phyloP scores from a whole-genome alignment of 176 grass and related monocot species.

The Urochloa ruziziensis region DNA sequence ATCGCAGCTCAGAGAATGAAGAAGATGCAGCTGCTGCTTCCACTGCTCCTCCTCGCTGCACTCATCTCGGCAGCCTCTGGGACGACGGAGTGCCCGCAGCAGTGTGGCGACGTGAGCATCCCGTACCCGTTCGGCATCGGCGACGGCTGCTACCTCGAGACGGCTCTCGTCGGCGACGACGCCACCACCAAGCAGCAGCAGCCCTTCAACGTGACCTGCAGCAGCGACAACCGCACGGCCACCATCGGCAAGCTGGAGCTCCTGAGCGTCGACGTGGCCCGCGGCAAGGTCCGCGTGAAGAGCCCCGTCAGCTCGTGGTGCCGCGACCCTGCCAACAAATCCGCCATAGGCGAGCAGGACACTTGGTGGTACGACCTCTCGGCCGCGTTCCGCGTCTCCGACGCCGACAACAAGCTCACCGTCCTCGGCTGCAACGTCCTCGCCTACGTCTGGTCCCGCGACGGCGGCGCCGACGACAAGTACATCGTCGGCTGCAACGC shows the following conservation, averaged over 20 bases:
- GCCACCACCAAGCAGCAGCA: too few species aligned
- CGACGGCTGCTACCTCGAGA: conserved; percentile 30
- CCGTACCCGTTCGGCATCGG: conserved; percentile 65
- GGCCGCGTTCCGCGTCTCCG: background rate
- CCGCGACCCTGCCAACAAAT: background rate
- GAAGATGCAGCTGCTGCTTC: background rate
- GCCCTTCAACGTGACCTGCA: conserved; percentile 49
- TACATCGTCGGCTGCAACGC: conserved; percentile 9
- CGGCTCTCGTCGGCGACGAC: too few species aligned
- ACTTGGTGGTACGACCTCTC: background rate
- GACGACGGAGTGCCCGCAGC: background rate
- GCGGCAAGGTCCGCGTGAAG: conserved; percentile 11
- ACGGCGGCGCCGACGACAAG: background rate
- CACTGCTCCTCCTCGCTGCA: background rate
- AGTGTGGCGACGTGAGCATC: conserved; percentile 46
- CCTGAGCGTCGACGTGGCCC: background rate
- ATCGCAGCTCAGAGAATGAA: background rate
- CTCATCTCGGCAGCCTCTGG: background rate
- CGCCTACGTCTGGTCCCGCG: conserved; percentile 14
- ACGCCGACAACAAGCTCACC: conserved; percentile 26
- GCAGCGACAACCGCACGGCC: background rate
- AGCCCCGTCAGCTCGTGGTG: conserved; percentile 32
- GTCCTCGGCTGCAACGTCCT: conserved; percentile 50
- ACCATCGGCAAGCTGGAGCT: background rate
- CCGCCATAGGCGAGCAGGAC: background rate